Percentiles rank a stretch among this genome's conserved stretches.
Conservation (phyloP, 768 basidiomycete genomes). For the Tulasnella sp. region DNA sequence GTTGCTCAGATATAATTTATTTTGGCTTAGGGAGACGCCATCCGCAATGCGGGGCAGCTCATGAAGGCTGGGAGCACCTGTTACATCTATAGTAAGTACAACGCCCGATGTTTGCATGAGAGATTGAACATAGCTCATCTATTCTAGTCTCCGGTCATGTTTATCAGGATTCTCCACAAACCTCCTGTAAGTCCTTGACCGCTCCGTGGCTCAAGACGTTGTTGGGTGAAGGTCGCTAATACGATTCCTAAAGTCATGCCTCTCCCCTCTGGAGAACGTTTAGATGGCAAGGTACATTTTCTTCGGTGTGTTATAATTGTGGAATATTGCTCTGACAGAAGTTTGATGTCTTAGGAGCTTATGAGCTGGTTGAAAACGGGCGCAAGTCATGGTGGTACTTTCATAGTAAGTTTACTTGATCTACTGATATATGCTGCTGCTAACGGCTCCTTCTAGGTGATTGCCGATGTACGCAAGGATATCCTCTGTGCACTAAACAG, state of each 20-base stretch:
- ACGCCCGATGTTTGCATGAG: not conserved
- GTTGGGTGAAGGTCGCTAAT: too few species aligned
- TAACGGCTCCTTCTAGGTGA: not conserved
- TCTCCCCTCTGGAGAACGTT: not conserved
- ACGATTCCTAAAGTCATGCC: too few species aligned
- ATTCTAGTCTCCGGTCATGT: not conserved
- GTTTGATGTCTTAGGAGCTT: not conserved
- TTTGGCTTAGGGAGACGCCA: not conserved
- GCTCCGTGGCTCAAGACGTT: too few species aligned
- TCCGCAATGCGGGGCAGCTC: not conserved
- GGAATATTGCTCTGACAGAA: not conserved
- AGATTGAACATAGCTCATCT: conserved; percentile 19
- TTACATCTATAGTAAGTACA: not conserved
- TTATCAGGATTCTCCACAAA: not conserved
- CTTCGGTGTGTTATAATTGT: conserved; percentile 30
- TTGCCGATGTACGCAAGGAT: not conserved
- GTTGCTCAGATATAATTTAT: not conserved
- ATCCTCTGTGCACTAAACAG: conserved; percentile 43
- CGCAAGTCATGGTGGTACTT: not conserved
- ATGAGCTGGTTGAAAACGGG: not conserved
- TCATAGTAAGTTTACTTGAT: conserved; percentile 33
- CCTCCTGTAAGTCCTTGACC: too few species aligned
- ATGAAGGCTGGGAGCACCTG: not conserved
- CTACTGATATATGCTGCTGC: conserved; percentile 43
- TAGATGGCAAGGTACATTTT: not conserved